Conservation (phyloP, 2,329 filamentous ascomycete species). For the Monilinia vaccinii-corymbosi region DNA sequence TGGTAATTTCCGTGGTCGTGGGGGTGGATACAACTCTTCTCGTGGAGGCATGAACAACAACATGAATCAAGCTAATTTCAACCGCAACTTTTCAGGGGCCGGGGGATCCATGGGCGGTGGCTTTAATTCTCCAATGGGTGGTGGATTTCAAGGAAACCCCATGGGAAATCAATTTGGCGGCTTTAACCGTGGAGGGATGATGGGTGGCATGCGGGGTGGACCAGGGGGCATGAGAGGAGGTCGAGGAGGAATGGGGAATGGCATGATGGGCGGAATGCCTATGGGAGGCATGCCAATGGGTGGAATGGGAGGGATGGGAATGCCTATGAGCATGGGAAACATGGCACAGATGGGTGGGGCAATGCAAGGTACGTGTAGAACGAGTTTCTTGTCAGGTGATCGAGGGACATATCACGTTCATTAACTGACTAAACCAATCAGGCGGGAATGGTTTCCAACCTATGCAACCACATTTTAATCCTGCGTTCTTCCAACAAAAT, state of each 20-base stretch:
- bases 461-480: slow-evolving; percentile 63
- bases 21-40: slow-evolving; percentile 34
- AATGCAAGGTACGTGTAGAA: slow-evolving; percentile 46
- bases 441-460: slow-evolving; percentile 51
- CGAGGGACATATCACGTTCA: not conserved
- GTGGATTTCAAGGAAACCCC: slow-evolving; percentile 39
- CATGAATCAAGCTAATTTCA: slow-evolving; percentile 45
- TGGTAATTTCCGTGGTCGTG: slow-evolving; percentile 42
- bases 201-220: slow-evolving; percentile 43
- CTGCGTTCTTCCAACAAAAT: slow-evolving; percentile 57
- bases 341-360: slow-evolving; percentile 37
- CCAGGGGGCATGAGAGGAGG: slow-evolving; percentile 50
- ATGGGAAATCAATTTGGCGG: slow-evolving; percentile 40
- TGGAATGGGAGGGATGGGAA: slow-evolving; percentile 35
- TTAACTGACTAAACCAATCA: slow-evolving; percentile 14
- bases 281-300: slow-evolving; percentile 49
- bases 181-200: slow-evolving; percentile 43
- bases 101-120: slow-evolving; percentile 37
- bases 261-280: slow-evolving; percentile 36
- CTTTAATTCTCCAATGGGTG: slow-evolving; percentile 35
- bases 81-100: slow-evolving; percentile 39
- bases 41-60: slow-evolving; percentile 31
- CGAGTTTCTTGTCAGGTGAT: not conserved
- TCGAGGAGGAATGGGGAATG: slow-evolving; percentile 40
- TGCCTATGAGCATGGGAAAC: slow-evolving; percentile 36